Evolutionary conservation across 2,329 filamentous ascomycete species (phyloP).

Genomic region (Fusarium albidum): DNA sequence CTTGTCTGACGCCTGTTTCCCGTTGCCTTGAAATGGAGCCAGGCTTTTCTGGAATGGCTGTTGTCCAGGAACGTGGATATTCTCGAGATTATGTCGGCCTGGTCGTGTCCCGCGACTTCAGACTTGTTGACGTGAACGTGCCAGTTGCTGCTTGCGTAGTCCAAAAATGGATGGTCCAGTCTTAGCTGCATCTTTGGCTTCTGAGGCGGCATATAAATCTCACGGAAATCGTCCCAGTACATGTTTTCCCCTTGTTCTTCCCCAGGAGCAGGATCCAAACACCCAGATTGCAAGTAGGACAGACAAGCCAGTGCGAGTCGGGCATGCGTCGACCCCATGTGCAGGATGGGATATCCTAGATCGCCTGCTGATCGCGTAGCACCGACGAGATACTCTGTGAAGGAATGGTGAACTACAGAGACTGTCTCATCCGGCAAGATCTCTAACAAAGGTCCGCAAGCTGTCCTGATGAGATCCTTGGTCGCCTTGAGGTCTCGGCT

Average conservation of each 20-base stretch:
- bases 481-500: neutral
- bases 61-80: constrained; percentile 22
- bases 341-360: constrained; percentile 1
- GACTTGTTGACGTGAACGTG: constrained; percentile 37
- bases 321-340: constrained; percentile 11
- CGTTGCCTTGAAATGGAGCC: constrained; percentile 15
- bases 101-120: constrained; percentile 26
- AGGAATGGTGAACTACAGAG: constrained; percentile 26
- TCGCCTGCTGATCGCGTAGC: neutral
- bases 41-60: constrained; percentile 9
- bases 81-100: constrained; percentile 12
- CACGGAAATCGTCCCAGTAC: too few relatives aligned
- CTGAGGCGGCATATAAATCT: too few relatives aligned
- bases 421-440: constrained; percentile 29
- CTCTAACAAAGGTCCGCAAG: constrained; percentile 21
- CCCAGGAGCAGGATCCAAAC: neutral
- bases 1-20: too few relatives aligned
- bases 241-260: neutral
- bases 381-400: constrained; percentile 28
- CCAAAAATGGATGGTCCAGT: constrained; percentile 39
- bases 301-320: constrained; percentile 16
- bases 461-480: constrained; percentile 15
- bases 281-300: constrained; percentile 12
- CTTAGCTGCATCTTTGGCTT: constrained; percentile 2
- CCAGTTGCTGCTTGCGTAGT: constrained; percentile 45